Evolutionary conservation across 371 early-diverging fungal species (phyloP).

Genomic region (Saksenaea oblongispora): DNA sequence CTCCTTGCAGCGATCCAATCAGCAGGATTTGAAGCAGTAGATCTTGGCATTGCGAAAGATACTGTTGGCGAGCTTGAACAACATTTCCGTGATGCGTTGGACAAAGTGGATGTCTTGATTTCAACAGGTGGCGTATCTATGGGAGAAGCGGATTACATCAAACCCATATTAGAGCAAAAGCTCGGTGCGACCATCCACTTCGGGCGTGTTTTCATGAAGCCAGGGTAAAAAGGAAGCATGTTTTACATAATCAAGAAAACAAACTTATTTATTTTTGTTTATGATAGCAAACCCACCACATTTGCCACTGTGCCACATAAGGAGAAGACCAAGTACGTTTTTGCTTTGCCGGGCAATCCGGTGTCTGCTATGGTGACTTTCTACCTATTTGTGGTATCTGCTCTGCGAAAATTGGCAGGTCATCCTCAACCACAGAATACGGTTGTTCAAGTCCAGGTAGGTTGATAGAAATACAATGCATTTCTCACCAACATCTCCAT

Average conservation of each 20-base stretch:
- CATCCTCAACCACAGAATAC: conserved; percentile 43
- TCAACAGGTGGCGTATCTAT: conserved; percentile 95
- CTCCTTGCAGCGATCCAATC: conserved; percentile 65
- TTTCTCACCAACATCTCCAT: neutral
- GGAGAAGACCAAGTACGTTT: conserved; percentile 60
- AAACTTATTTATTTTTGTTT: neutral
- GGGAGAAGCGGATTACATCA: conserved; percentile 93
- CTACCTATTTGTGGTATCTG: conserved; percentile 87
- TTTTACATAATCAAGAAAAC: neutral
- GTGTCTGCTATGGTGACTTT: conserved; percentile 89
- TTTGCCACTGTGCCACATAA: conserved; percentile 74
- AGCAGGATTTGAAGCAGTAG: conserved; percentile 68
- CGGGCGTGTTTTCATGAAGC: conserved; percentile 92
- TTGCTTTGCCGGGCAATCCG: conserved; percentile 93
- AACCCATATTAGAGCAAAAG: conserved; percentile 78
- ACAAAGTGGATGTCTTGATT: conserved; percentile 74
- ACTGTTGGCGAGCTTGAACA: conserved; percentile 58
- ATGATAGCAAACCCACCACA: conserved; percentile 83
- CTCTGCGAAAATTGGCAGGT: conserved; percentile 77
- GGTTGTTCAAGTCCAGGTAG: conserved; percentile 66
- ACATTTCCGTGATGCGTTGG: conserved; percentile 53
- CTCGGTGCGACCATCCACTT: conserved; percentile 80
- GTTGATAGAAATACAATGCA: neutral
- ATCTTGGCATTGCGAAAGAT: conserved; percentile 81
- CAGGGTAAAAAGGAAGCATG: conserved; percentile 58